Conservation (phyloP, 352 stramenopile species). For the Phytophthora rubi region DNA sequence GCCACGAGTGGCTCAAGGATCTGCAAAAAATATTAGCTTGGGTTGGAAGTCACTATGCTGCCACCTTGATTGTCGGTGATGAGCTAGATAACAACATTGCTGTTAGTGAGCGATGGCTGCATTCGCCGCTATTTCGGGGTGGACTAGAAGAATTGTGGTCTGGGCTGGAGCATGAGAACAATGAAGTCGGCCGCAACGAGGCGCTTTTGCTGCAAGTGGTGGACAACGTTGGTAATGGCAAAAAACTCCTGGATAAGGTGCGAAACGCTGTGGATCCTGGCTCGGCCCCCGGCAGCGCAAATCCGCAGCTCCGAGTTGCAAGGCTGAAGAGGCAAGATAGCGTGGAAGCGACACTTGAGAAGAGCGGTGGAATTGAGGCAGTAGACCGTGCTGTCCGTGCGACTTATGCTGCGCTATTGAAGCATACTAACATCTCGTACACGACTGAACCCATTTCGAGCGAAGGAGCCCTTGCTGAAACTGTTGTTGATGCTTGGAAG, state of each 20-base stretch:
- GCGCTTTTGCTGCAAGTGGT: conserved; percentile 76
- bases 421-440: conserved; percentile 83
- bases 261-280: conserved; percentile 70
- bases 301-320: conserved; percentile 68
- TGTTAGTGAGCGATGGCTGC: conserved; percentile 54
- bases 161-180: conserved; percentile 3
- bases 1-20: conserved; percentile 59
- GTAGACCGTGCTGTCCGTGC: conserved; percentile 83
- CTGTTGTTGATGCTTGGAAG: conserved; percentile 76
- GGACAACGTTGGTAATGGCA: conserved; percentile 70
- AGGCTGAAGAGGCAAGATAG: conserved; percentile 84
- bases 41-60: conserved; percentile 69
- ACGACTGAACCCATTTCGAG: conserved; percentile 66
- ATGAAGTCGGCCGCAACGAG: conserved; percentile 48
- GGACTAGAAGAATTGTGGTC: conserved; percentile 45
- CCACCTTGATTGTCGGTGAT: conserved; percentile 56
- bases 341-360: conserved; percentile 83
- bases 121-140: conserved; percentile 63
- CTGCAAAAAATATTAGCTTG: conserved; percentile 70
- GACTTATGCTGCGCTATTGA: conserved; percentile 81
- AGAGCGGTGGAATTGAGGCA: conserved; percentile 82
- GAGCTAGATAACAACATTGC: conserved; percentile 10
- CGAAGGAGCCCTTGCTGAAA: conserved; percentile 66
- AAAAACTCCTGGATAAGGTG: conserved; percentile 86
- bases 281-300: conserved; percentile 39